phyloP scores from a whole-genome alignment of 441 rosid species.

The Cnidoscolus chayamansa region DNA sequence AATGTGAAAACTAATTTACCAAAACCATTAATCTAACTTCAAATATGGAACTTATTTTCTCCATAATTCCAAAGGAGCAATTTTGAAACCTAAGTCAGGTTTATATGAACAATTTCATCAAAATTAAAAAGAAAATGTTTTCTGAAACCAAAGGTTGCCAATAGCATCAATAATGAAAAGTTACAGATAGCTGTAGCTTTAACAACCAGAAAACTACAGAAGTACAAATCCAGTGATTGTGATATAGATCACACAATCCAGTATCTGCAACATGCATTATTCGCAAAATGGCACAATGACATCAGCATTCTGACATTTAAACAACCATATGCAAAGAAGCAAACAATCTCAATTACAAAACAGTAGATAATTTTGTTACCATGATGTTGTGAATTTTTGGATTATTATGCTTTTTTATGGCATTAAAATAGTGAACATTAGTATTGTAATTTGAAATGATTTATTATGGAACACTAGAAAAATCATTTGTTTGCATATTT shows the following conservation, averaged over 20 bases:
- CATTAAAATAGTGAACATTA: not conserved
- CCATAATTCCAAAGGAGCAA: not conserved
- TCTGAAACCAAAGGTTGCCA: not conserved
- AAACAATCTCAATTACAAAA: not conserved
- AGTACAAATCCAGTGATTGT: not conserved
- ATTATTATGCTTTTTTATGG: too few relatives aligned
- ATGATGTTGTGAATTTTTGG: not conserved
- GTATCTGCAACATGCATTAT: not conserved
- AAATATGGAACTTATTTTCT: not conserved
- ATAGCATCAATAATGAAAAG: constrained; percentile 3
- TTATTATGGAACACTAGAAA: not conserved
- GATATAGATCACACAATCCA: not conserved
- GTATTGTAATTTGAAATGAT: not conserved
- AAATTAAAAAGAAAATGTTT: not conserved
- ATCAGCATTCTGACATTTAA: not conserved
- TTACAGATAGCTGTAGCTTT: not conserved
- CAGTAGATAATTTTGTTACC: not conserved
- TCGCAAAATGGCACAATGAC: not conserved
- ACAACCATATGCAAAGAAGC: not conserved
- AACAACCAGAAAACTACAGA: not conserved
- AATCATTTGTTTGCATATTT: not conserved
- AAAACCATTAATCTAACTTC: not conserved
- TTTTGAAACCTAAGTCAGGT: not conserved
- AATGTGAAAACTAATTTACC: not conserved
- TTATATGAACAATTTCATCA: constrained; percentile 1